A percentile compares a stretch with the other conserved stretches of the same genome.
These are phyloP conservation scores for Drechslerella dactyloides DNA, from an alignment of 2,329 filamentous ascomycete species.

Conservation along the genomic window DNA sequence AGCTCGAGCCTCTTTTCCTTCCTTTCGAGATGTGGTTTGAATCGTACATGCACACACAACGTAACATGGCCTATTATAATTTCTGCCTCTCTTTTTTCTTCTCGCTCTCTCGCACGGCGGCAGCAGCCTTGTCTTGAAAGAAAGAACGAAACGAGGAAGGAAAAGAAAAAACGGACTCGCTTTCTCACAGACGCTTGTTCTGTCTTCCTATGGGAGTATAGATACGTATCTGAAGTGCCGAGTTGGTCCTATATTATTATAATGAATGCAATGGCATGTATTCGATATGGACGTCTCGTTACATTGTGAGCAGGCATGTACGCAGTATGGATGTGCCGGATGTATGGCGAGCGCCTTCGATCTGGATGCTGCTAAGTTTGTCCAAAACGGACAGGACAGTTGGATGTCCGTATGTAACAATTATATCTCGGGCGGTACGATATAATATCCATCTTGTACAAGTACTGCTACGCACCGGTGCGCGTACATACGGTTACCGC, in stretches of 20 bases:
- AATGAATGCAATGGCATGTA: too few species aligned
- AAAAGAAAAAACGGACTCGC: too few species aligned
- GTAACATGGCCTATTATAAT: too few species aligned
- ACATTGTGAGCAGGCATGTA: too few species aligned
- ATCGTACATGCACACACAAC: not conserved
- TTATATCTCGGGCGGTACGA: slow-evolving; percentile 21
- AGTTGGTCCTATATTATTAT: too few species aligned
- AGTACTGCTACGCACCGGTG: not conserved
- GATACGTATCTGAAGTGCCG: too few species aligned
- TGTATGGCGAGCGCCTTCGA: not conserved
- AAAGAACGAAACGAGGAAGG: too few species aligned
- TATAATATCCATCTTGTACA: not conserved
- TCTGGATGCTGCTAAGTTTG: slow-evolving; percentile 4
- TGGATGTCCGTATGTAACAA: slow-evolving; percentile 11
- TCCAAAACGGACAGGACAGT: not conserved
- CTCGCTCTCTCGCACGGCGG: not conserved
- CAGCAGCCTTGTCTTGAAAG: not conserved
- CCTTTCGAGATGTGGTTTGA: not conserved
- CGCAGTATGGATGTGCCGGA: too few species aligned
- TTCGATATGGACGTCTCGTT: too few species aligned
- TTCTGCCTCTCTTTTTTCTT: not conserved
- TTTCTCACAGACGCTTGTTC: too few species aligned
- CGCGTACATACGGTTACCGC: slow-evolving; percentile 1
- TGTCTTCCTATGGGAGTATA: too few species aligned
- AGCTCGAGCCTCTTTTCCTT: slow-evolving; percentile 4